Evolutionary conservation across 2,329 filamentous ascomycete genomes (phyloP).

Genomic region (Hypoxylon sp.): DNA sequence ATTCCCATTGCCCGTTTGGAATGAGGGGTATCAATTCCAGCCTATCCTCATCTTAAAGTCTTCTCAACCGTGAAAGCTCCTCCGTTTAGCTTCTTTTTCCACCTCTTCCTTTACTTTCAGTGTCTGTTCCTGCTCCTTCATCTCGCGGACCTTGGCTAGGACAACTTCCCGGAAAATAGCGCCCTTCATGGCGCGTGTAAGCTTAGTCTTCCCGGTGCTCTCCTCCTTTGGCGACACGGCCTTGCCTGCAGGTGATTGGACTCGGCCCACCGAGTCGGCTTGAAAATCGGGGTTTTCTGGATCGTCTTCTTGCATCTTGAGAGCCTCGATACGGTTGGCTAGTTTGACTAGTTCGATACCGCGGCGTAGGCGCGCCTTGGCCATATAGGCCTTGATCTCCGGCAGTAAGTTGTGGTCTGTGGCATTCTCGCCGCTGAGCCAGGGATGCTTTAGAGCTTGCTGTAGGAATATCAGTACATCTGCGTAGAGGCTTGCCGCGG

Average conservation of each 20-base stretch:
- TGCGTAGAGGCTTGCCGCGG: background rate
- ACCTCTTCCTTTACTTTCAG: constrained; percentile 73
- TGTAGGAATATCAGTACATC: constrained; percentile 51
- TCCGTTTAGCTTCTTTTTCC: constrained; percentile 61
- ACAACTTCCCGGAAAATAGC: constrained; percentile 96
- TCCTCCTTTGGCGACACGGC: constrained; percentile 40
- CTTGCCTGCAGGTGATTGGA: constrained; percentile 52
- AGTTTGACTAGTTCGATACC: constrained; percentile 98
- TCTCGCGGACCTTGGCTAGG: constrained; percentile 90
- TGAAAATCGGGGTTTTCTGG: constrained; percentile 80
- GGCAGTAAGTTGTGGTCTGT: constrained; percentile 97
- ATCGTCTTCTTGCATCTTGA: constrained; percentile 93
- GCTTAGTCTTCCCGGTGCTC: constrained; percentile 55
- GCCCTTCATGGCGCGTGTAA: constrained; percentile 66
- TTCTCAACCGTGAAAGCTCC: constrained; percentile 50
- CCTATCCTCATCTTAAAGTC: constrained; percentile 1
- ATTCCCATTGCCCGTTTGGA: constrained; percentile 21
- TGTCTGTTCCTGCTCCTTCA: constrained; percentile 86
- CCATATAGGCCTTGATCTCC: constrained; percentile 94
- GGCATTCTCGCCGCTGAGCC: constrained; percentile 92
- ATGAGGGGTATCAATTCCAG: constrained; percentile 30
- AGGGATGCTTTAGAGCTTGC: constrained; percentile 84
- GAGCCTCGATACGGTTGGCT: constrained; percentile 91
- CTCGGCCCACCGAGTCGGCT: constrained; percentile 66
- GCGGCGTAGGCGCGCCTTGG: constrained; percentile 88